Conservation (phyloP, 1,284 basidiomycete genomes). For the Serendipita sp. region DNA sequence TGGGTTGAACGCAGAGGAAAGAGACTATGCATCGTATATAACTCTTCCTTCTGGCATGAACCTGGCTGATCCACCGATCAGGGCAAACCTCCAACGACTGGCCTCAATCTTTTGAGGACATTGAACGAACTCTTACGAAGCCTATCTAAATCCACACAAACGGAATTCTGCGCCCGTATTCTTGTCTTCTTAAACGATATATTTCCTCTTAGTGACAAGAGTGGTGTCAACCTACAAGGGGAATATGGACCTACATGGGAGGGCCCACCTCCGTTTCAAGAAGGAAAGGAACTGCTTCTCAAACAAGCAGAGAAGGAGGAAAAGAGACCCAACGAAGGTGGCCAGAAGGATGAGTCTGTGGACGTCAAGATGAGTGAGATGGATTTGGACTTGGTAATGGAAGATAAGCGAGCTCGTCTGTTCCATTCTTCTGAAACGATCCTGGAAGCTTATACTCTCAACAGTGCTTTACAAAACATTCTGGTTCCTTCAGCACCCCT, state of each 20-base stretch:
- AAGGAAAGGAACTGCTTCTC: constrained; percentile 11
- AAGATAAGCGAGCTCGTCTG: constrained; percentile 49
- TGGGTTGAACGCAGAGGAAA: constrained; percentile 64
- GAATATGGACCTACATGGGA: constrained; percentile 75
- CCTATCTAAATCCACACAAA: constrained; percentile 66
- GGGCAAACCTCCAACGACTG: constrained; percentile 73
- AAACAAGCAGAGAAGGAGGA: constrained; percentile 12
- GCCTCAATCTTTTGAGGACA: constrained; percentile 68
- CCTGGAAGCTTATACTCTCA: background rate
- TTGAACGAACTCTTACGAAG: constrained; percentile 77
- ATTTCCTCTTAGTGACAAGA: constrained; percentile 76
- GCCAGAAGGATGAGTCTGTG: constrained; percentile 20
- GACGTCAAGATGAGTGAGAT: constrained; percentile 19
- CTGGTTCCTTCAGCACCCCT: constrained; percentile 70
- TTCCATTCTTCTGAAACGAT: constrained; percentile 10
- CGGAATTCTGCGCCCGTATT: constrained; percentile 78
- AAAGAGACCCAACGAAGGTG: constrained; percentile 13
- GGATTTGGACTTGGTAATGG: constrained; percentile 22
- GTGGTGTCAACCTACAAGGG: constrained; percentile 79
- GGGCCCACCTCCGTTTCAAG: constrained; percentile 23
- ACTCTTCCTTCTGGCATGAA: background rate
- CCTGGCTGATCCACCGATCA: background rate
- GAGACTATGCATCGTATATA: constrained; percentile 34
- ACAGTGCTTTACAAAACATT: constrained; percentile 71
- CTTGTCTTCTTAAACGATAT: constrained; percentile 73